Evolutionary conservation across 169 alveolate species (phyloP), one percentile per base, ranked within the genome.

Genomic region (Theileria annulata): DNA sequence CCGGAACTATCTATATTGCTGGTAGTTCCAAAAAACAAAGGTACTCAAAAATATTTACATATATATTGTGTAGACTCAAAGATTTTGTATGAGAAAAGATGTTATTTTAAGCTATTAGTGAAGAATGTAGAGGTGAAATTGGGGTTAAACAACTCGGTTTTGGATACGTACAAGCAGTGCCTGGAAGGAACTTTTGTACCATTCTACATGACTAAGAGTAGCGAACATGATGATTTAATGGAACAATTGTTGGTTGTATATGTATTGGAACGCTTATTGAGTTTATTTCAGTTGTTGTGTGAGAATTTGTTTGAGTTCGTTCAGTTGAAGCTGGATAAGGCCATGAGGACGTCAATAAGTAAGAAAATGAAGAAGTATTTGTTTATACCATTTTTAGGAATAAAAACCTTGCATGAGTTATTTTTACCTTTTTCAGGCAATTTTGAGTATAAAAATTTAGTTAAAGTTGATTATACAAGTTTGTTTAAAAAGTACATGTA

Each of bases 1-100:
- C 88, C 88, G 2, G 88, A 82, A 33, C 51, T 82, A 25, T 71
- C 66, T n/a, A 27, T 28, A 23, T 48, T 75, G 48, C 80, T 82
- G 5, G 69, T 82, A 0, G 63, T 54, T 12, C 88, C 88, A 23
- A 82, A 33, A 56, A 25, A 60, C 3, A 58, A 35, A 15, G 51
- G 80, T 42, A 42, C 1, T 12, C 3, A 4, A 63, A 63, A 13
- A 19, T 47, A 23, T 28, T 4, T 58, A 25, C 33, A 19, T 3
- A 15, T 13, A 28, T 19, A 28, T 3, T 68, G 2, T 68, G 28
- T 68, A 68, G 79, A 71, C 79, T 71, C 79, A 25, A 71, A 51
- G 31, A 8, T 71, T 3, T 49, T 71, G 27, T 3, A 15, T n/a
- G 76, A 54, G 33, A 58, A 79, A 2, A 27, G 3, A 12, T 75